These are phyloP conservation scores for Moniliella sp. DNA, from an alignment of 1,284 basidiomycete species.

Conservation along the genomic window DNA sequence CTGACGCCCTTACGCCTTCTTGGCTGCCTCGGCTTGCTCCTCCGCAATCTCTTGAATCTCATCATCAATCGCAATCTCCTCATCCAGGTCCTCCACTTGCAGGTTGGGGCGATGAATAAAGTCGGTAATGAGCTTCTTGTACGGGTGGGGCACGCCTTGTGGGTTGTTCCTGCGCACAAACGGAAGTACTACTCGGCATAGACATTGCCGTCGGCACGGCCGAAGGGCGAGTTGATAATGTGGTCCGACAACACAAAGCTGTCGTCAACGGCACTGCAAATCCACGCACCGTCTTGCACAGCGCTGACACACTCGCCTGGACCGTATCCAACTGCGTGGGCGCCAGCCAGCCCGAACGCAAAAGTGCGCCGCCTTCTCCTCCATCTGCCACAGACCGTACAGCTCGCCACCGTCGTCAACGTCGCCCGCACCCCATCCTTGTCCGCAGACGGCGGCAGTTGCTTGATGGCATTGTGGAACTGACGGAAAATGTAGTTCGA, in stretches of 20 bases:
- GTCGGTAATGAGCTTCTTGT: constrained; percentile 41
- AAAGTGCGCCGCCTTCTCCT: constrained; percentile 42
- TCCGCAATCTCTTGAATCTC: constrained; percentile 36
- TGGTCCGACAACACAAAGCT: constrained; percentile 41
- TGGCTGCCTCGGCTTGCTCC: constrained; percentile 23
- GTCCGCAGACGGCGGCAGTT: constrained; percentile 9
- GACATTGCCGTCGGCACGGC: constrained; percentile 26
- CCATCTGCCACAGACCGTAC: constrained; percentile 41
- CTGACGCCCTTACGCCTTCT: too few relatives aligned
- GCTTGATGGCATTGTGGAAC: constrained; percentile 27
- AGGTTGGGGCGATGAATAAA: constrained; percentile 38
- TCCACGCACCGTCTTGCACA: constrained; percentile 38
- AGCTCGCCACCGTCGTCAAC: constrained; percentile 16
- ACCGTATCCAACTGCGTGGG: constrained; percentile 37
- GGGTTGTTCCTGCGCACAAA: constrained; percentile 30
- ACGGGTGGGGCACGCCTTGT: constrained; percentile 36
- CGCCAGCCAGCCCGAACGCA: constrained; percentile 37
- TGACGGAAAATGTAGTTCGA: constrained; percentile 32
- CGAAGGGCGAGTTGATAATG: constrained; percentile 43
- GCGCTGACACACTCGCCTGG: constrained; percentile 36
- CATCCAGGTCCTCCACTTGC: constrained; percentile 34
- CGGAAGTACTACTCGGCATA: constrained; percentile 26
- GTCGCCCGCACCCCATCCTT: constrained; percentile 22
- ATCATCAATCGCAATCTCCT: constrained; percentile 37
- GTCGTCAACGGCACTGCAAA: constrained; percentile 39